Evolutionary conservation across 2,329 filamentous ascomycete species (phyloP).

Genomic region (Leptographium lundbergii): DNA sequence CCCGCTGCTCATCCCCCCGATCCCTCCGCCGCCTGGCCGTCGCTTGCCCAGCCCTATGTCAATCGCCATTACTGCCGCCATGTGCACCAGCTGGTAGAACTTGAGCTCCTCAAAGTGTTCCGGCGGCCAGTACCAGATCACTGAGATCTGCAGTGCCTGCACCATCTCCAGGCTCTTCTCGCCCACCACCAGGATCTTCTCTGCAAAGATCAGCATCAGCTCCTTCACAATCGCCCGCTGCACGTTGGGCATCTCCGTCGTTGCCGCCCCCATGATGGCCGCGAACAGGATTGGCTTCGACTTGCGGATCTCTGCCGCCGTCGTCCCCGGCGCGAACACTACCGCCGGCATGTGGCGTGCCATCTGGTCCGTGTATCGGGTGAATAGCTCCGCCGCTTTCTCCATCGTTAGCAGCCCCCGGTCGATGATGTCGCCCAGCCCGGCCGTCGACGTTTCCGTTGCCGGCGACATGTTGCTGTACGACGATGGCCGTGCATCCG

Average conservation of each 20-base stretch:
- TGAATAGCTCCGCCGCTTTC: conserved; percentile 41
- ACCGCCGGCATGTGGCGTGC: conserved; percentile 49
- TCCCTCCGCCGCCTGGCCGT: conserved; percentile 15
- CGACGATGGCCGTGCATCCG: not conserved
- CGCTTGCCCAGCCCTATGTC: conserved; percentile 59
- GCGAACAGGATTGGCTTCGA: conserved; percentile 55
- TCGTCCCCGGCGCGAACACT: conserved; percentile 41
- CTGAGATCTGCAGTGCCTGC: conserved; percentile 61
- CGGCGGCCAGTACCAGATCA: conserved; percentile 79
- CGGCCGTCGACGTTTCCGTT: not conserved
- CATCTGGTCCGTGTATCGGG: conserved; percentile 47
- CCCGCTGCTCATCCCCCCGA: too few relatives aligned
- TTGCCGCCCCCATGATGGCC: conserved; percentile 54
- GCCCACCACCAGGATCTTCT: conserved; percentile 60
- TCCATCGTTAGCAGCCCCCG: conserved; percentile 45
- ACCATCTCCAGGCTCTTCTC: conserved; percentile 76
- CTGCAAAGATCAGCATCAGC: conserved; percentile 59
- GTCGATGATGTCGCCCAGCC: conserved; percentile 40
- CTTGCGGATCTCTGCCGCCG: conserved; percentile 41
- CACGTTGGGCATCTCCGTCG: conserved; percentile 40
- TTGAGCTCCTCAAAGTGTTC: conserved; percentile 77
- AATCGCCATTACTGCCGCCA: conserved; percentile 69
- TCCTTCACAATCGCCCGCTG: conserved; percentile 55
- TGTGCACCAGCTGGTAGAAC: conserved; percentile 78
- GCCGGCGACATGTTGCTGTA: conserved; percentile 1